Evolutionary conservation across 192 early-diverging fungal species (phyloP).

Genomic region (Coemansia sp.): DNA sequence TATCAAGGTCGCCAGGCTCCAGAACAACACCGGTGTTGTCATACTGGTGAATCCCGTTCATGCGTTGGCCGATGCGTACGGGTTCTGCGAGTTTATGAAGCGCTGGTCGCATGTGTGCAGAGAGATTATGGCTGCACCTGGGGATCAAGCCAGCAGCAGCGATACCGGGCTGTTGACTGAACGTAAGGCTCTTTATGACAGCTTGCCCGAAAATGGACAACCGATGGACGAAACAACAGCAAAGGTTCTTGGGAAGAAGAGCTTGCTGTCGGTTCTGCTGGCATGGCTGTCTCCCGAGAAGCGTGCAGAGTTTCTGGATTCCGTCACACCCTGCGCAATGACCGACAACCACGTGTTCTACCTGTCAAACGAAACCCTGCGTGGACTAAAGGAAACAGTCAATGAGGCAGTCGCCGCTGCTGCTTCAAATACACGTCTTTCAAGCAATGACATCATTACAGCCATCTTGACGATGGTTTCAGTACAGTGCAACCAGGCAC

Average conservation of each 20-base stretch:
- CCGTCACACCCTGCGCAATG: background rate
- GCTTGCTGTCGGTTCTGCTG: background rate
- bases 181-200: background rate
- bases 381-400: background rate
- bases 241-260: conserved; percentile 1
- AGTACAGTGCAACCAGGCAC: conserved; percentile 8
- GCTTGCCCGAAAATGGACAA: background rate
- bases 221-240: conserved; percentile 2
- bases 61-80: conserved; percentile 19
- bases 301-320: conserved; percentile 2
- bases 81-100: conserved; percentile 24
- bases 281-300: conserved; percentile 19
- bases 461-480: conserved; percentile 5
- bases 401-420: background rate
- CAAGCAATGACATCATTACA: conserved; percentile 26
- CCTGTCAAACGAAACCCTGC: background rate
- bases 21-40: conserved; percentile 28
- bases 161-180: background rate
- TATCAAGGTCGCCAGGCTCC: conserved; percentile 15
- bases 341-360: conserved; percentile 19
- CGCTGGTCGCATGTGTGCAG: conserved; percentile 22
- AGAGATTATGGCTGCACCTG: background rate
- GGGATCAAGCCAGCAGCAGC: background rate
- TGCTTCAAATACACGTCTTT: background rate
- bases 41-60: conserved; percentile 23